Evolutionary conservation across 192 early-diverging fungal genomes (phyloP).

Genomic region (Umbelopsis sp.): DNA sequence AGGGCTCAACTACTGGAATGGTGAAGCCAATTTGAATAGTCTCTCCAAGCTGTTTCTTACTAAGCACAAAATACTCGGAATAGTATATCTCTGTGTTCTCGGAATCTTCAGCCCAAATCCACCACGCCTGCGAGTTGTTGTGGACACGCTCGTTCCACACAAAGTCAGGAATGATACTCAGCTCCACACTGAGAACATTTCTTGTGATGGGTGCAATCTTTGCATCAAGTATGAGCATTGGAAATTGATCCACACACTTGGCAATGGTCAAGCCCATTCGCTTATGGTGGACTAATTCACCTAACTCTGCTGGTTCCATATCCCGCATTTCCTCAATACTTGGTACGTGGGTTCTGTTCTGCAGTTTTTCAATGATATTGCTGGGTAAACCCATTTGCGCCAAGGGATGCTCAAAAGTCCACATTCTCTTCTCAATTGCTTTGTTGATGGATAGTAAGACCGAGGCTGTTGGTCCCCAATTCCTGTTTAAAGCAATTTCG

Average conservation of each 20-base stretch:
- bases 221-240: constrained; percentile 86
- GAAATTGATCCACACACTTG: constrained; percentile 91
- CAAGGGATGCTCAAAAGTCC: constrained; percentile 90
- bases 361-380: constrained; percentile 79
- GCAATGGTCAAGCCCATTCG: constrained; percentile 91
- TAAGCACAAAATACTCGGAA: constrained; percentile 91
- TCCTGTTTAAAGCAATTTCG: constrained; percentile 92
- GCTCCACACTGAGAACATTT: constrained; percentile 86
- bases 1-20: constrained; percentile 86
- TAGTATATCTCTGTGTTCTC: constrained; percentile 89
- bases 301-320: constrained; percentile 93
- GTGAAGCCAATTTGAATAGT: constrained; percentile 91
- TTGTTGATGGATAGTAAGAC: constrained; percentile 85
- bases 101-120: constrained; percentile 94
- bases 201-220: constrained; percentile 94
- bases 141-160: constrained; percentile 89
- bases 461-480: constrained; percentile 83
- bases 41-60: constrained; percentile 78
- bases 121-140: constrained; percentile 87
- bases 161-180: constrained; percentile 94
- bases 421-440: constrained; percentile 86
- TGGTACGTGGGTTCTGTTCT: constrained; percentile 49
- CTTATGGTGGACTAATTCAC: constrained; percentile 84
- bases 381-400: constrained; percentile 79
- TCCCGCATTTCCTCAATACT: constrained; percentile 74